These are phyloP conservation scores for Aspergillus terreus DNA, from an alignment of 2,329 filamentous ascomycete species.

Conservation along the genomic window DNA sequence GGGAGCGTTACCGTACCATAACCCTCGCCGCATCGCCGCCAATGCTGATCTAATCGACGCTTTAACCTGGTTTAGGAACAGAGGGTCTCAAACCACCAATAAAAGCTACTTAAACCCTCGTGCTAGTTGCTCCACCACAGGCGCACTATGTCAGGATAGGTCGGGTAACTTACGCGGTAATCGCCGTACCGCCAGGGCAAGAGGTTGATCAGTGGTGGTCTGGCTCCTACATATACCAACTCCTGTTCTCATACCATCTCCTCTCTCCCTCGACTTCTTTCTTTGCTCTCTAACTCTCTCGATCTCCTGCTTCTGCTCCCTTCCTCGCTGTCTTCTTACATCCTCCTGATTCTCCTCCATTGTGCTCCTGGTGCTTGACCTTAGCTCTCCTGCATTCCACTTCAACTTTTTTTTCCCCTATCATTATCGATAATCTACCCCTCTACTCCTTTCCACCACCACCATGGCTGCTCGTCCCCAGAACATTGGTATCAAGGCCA, in stretches of 20 bases:
- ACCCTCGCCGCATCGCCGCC: slow-evolving; percentile 1
- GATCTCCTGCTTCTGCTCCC: slow-evolving; percentile 3
- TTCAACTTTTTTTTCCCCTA: slow-evolving; percentile 1
- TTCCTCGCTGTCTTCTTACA: slow-evolving; percentile 9
- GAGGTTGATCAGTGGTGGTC: slow-evolving; percentile 8
- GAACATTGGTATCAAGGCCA: slow-evolving; percentile 90
- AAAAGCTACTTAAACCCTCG: background rate
- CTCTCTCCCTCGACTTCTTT: slow-evolving; percentile 3
- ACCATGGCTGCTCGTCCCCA: slow-evolving; percentile 72
- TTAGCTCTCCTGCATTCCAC: slow-evolving; percentile 1
- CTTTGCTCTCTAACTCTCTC: slow-evolving; percentile 10
- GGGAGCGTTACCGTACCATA: slow-evolving; percentile 14
- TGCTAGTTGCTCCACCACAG: background rate
- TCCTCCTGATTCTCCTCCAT: background rate
- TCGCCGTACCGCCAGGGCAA: background rate
- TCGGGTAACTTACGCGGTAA: background rate
- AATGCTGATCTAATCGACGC: slow-evolving; percentile 6
- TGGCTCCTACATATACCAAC: slow-evolving; percentile 8
- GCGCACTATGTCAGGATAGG: background rate
- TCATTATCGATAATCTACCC: slow-evolving; percentile 6
- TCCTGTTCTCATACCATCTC: slow-evolving; percentile 12
- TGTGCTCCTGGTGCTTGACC: slow-evolving; percentile 1
- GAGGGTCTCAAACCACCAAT: background rate
- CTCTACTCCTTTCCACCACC: slow-evolving; percentile 17
- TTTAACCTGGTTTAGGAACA: background rate